These are phyloP conservation scores for Penicillium sp. DNA, from an alignment of 2,329 filamentous ascomycete species.

Conservation along the genomic window DNA sequence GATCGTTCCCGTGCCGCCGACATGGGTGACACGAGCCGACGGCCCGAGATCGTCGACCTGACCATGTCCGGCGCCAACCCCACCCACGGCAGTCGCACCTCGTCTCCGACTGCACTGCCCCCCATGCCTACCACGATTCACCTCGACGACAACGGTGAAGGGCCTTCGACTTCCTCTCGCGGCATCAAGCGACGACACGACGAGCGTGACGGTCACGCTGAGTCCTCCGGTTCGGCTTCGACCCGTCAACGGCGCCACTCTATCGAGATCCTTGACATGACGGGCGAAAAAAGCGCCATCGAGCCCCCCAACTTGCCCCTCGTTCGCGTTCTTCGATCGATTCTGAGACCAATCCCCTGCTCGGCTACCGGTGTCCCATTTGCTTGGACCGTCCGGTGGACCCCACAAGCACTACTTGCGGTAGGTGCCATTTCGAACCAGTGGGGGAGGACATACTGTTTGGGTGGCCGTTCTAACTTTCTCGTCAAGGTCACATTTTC, in stretches of 20 bases:
- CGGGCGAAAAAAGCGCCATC: conserved; percentile 40
- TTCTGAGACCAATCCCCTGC: conserved; percentile 29
- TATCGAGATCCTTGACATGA: conserved; percentile 52
- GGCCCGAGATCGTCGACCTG: conserved; percentile 2
- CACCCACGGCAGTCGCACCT: neutral
- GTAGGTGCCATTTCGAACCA: conserved; percentile 37
- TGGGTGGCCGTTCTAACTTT: conserved; percentile 8
- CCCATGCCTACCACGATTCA: neutral
- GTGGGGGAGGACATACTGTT: no score
- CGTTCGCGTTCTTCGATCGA: no score
- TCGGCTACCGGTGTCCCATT: conserved; percentile 56
- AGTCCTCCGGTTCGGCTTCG: conserved; percentile 7
- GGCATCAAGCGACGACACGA: conserved; percentile 17
- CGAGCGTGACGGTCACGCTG: neutral
- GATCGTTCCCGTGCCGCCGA: no score
- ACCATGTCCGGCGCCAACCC: conserved; percentile 1
- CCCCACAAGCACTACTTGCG: conserved; percentile 58
- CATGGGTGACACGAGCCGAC: no score
- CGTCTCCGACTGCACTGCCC: conserved; percentile 2
- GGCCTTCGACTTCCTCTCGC: neutral
- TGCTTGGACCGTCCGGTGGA: conserved; percentile 61
- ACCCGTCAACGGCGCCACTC: conserved; percentile 16
- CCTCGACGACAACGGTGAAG: no score
- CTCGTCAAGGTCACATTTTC: conserved; percentile 55
- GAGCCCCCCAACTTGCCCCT: conserved; percentile 40